Conservation (phyloP, 441 rosid genomes). For the Isatis lusitanica region DNA sequence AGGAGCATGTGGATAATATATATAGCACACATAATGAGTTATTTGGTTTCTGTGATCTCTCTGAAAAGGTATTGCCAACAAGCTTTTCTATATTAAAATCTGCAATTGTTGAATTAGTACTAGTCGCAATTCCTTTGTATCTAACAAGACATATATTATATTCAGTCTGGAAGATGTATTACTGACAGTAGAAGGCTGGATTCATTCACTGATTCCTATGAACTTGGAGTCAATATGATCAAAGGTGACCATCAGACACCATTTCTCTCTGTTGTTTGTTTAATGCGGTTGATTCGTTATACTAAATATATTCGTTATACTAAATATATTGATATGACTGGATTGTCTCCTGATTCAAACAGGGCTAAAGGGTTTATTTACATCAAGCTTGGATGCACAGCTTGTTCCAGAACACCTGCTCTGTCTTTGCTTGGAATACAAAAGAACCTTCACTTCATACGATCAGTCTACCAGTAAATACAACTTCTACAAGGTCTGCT, state of each 20-base stretch:
- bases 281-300: not conserved
- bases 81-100: conserved; percentile 6
- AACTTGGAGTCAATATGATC: conserved; percentile 69
- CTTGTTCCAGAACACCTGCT: conserved; percentile 88
- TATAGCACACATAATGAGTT: conserved; percentile 68
- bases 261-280: conserved; percentile 9
- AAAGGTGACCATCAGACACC: conserved; percentile 52
- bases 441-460: conserved; percentile 44
- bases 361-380: conserved; percentile 68
- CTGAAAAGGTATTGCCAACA: conserved; percentile 46
- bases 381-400: conserved; percentile 70
- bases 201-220: conserved; percentile 69
- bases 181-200: conserved; percentile 61
- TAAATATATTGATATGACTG: not conserved
- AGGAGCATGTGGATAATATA: conserved; percentile 58
- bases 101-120: conserved; percentile 15
- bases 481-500: conserved; percentile 90
- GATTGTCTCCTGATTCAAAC: conserved; percentile 31
- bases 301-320: conserved; percentile 8
- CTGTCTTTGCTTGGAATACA: conserved; percentile 71
- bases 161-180: conserved; percentile 63
- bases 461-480: conserved; percentile 47
- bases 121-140: conserved; percentile 5
- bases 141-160: conserved; percentile 29
- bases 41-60: conserved; percentile 76